These are phyloP conservation scores for Hirsutella minnesotensis DNA, from an alignment of 2,329 filamentous ascomycete species.

Conservation along the genomic window DNA sequence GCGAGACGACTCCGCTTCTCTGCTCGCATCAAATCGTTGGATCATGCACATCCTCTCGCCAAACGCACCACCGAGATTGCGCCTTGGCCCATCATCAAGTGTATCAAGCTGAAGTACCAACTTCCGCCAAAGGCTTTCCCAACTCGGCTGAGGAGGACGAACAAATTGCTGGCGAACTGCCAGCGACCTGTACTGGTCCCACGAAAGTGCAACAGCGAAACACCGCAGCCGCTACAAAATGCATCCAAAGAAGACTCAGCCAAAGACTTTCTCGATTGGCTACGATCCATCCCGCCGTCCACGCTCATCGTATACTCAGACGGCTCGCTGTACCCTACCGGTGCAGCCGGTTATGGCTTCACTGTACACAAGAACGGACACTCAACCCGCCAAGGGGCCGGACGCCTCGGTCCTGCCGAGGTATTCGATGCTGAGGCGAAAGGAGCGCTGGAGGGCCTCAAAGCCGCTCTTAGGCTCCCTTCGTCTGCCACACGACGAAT, in stretches of 20 bases:
- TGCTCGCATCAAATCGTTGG: conserved; percentile 7
- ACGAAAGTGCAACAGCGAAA: not conserved
- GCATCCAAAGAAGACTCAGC: conserved; percentile 6
- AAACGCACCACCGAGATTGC: conserved; percentile 1
- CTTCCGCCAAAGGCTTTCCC: conserved; percentile 1
- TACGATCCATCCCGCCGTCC: conserved; percentile 1
- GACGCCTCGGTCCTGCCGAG: conserved; percentile 5
- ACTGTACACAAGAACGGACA: conserved; percentile 3
- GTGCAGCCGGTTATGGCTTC: conserved; percentile 6
- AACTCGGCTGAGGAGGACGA: conserved; percentile 4
- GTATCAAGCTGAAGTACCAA: conserved; percentile 6
- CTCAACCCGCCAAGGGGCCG: not conserved
- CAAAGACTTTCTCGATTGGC: conserved; percentile 4
- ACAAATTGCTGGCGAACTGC: conserved; percentile 3
- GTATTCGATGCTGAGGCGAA: conserved; percentile 8
- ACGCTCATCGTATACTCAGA: conserved; percentile 7
- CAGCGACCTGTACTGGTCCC: conserved; percentile 1
- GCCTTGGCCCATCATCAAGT: conserved; percentile 1
- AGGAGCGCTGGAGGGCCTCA: conserved; percentile 6
- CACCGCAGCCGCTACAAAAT: conserved; percentile 2
- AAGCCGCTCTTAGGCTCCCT: conserved; percentile 4
- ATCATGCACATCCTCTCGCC: conserved; percentile 8
- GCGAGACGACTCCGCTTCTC: conserved; percentile 4
- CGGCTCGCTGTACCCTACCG: conserved; percentile 3
- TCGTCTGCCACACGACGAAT: conserved; percentile 3